Conservation (phyloP, 2,329 filamentous ascomycete species). For the Xylaria sp. region DNA sequence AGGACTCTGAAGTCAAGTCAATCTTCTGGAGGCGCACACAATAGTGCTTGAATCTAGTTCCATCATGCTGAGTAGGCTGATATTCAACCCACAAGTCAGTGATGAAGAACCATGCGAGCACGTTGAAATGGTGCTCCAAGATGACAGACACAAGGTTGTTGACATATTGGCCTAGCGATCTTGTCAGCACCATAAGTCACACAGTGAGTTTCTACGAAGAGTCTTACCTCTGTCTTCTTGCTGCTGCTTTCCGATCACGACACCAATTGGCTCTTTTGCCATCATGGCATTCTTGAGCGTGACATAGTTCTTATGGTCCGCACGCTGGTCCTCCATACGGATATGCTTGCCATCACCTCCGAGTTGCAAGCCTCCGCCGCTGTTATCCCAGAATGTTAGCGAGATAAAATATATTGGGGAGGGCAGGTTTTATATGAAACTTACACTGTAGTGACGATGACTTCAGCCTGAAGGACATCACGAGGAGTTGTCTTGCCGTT, state of each 20-base stretch:
- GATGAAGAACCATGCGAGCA: slow-evolving; percentile 64
- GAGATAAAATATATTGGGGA: not conserved
- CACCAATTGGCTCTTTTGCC: slow-evolving; percentile 4
- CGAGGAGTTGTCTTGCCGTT: slow-evolving; percentile 49
- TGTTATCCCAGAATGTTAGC: slow-evolving; percentile 5
- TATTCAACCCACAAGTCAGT: slow-evolving; percentile 63
- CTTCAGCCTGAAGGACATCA: slow-evolving; percentile 54
- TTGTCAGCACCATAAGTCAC: not conserved
- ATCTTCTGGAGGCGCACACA: slow-evolving; percentile 64
- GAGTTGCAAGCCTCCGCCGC: slow-evolving; percentile 18
- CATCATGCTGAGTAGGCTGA: slow-evolving; percentile 36
- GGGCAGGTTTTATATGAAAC: slow-evolving; percentile 23
- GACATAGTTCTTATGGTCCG: slow-evolving; percentile 33
- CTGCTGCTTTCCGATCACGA: slow-evolving; percentile 15
- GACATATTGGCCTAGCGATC: slow-evolving; percentile 31
- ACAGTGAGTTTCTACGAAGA: not conserved
- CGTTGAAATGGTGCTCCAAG: slow-evolving; percentile 55
- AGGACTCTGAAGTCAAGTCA: slow-evolving; percentile 45
- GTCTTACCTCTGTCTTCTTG: not conserved
- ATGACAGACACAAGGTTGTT: slow-evolving; percentile 44
- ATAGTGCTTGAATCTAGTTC: slow-evolving; percentile 33
- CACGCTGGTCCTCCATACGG: slow-evolving; percentile 43
- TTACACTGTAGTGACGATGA: slow-evolving; percentile 60
- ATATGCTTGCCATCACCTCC: slow-evolving; percentile 41
- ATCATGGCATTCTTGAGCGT: slow-evolving; percentile 43